Base-by-base conservation (phyloP, 192 early-diverging fungal genomes). In the Rhizoclosmatium globosum region DNA sequence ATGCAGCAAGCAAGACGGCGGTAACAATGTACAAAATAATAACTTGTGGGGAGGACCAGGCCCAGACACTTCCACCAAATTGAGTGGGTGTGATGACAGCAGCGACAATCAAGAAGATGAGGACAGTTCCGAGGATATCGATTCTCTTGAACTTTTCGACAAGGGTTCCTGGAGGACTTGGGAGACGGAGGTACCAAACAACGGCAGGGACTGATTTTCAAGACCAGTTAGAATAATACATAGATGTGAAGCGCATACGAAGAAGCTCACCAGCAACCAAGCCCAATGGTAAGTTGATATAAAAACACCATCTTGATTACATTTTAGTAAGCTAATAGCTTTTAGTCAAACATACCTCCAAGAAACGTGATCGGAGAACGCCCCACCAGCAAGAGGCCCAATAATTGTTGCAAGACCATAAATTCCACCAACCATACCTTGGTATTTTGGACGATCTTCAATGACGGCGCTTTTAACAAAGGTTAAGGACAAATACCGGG, bases 331-430 rank as follows among this genome's bases (percentile, higher is more conserved):
- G n/a, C n/a, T n/a, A n/a, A n/a, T n/a, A n/a, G n/a, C n/a, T n/a
- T n/a, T n/a, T n/a, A n/a, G n/a, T n/a, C n/a, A n/a, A n/a, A n/a
- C n/a, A n/a, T 76, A 83, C 1, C 82, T n/a, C 81, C 82, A 82
- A 47, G 45, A 58, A 21, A 78, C 19, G 41, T 82, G 53, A 62
- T 96, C 91, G 45, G 93, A 92, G 53, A 98, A 94, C 4, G 91
- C 81, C 50, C 97, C 97, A 74, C 97, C 97, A 9, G 96, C 73
- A 19, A 96, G 85, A 1, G 97, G 95, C 3, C 96, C 97, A 9
- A 95, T 73, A 3, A 95, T 91, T 2, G 93, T 92, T 3, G 94
- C 89, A 56, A 95, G 73, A 2, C 92, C 94, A 87, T 95, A 93
- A 0, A 93, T 91, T 68, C 89, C 92, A 42, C 94, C 94, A 39